Conservation (phyloP, 148 eudicot genomes). For the Heliamphora exappendiculata region DNA sequence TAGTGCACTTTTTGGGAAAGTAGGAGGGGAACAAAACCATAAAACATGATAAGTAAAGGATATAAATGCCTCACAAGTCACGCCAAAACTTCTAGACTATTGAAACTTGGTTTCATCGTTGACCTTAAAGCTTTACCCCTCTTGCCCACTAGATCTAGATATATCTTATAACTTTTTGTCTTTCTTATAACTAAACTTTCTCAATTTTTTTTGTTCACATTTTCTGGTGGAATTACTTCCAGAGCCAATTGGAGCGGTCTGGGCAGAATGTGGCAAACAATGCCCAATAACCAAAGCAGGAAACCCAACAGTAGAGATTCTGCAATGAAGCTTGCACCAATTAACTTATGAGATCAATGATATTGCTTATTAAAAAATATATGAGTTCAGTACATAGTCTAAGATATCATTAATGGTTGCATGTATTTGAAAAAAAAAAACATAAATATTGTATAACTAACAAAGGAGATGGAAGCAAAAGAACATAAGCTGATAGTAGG, state of each 20-base stretch:
- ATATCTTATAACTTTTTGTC: slow-evolving; percentile 32
- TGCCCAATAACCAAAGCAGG: slow-evolving; percentile 99
- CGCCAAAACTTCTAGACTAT: slow-evolving; percentile 9
- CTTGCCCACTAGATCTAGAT: slow-evolving; percentile 38
- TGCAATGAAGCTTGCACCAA: no score
- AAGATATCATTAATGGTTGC: no score
- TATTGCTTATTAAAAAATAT: no score
- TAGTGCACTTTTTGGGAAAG: neutral
- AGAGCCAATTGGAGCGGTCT: slow-evolving; percentile 31
- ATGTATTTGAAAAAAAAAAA: no score
- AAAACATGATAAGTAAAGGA: neutral
- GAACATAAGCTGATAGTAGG: no score
- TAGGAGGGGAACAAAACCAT: neutral
- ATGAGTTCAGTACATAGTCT: no score
- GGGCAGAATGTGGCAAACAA: slow-evolving; percentile 58
- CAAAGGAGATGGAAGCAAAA: no score
- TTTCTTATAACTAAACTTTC: slow-evolving; percentile 49
- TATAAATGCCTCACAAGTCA: slow-evolving; percentile 7
- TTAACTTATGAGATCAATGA: no score
- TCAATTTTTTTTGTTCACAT: slow-evolving; percentile 38
- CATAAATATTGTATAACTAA: no score
- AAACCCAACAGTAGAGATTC: slow-evolving; percentile 99
- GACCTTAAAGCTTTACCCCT: slow-evolving; percentile 75
- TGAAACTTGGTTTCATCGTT: slow-evolving; percentile 46
- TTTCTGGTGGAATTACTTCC: slow-evolving; percentile 42